phyloP scores from a whole-genome alignment of 306 rosid genomes.

The Hippophae rhamnoides region DNA sequence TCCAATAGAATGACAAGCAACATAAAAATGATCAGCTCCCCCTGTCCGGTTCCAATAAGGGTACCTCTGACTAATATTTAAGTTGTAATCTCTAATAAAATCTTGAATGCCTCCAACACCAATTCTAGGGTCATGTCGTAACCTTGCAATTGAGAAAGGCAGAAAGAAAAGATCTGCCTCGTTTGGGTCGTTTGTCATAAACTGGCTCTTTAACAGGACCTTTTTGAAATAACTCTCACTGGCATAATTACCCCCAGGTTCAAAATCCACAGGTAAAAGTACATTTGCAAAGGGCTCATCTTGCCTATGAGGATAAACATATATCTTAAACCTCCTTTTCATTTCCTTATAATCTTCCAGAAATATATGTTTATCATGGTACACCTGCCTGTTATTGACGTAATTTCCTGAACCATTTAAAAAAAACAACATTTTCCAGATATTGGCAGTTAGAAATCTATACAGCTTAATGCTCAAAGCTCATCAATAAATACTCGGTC shows the following conservation, averaged over 20 bases:
- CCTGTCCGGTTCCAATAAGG: slow-evolving; percentile 62
- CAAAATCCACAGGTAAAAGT: slow-evolving; percentile 44
- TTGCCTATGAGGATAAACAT: slow-evolving; percentile 67
- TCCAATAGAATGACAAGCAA: slow-evolving; percentile 82
- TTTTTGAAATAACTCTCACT: slow-evolving; percentile 84
- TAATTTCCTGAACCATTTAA: slow-evolving; percentile 34
- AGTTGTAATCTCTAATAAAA: slow-evolving; percentile 54
- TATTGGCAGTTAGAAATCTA: neutral
- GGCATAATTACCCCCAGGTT: slow-evolving; percentile 79
- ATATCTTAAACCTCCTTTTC: slow-evolving; percentile 71
- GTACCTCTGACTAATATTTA: slow-evolving; percentile 40
- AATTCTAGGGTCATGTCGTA: slow-evolving; percentile 57
- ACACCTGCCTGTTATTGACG: slow-evolving; percentile 36
- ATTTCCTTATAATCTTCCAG: slow-evolving; percentile 64
- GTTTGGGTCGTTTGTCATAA: slow-evolving; percentile 48
- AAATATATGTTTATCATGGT: slow-evolving; percentile 55
- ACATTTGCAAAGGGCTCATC: slow-evolving; percentile 62
- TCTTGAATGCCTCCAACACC: slow-evolving; percentile 58
- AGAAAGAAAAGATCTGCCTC: slow-evolving; percentile 71
- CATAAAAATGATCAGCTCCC: slow-evolving; percentile 74
- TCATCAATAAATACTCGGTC: neutral
- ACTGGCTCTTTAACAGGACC: slow-evolving; percentile 48
- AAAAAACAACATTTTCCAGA: slow-evolving; percentile 10
- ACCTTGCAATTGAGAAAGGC: slow-evolving; percentile 74
- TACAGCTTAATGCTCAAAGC: neutral